Evolutionary conservation across 2,329 filamentous ascomycete species (phyloP), one percentile per base, ranked within the genome.

Genomic region (Geosmithia putterillii): DNA sequence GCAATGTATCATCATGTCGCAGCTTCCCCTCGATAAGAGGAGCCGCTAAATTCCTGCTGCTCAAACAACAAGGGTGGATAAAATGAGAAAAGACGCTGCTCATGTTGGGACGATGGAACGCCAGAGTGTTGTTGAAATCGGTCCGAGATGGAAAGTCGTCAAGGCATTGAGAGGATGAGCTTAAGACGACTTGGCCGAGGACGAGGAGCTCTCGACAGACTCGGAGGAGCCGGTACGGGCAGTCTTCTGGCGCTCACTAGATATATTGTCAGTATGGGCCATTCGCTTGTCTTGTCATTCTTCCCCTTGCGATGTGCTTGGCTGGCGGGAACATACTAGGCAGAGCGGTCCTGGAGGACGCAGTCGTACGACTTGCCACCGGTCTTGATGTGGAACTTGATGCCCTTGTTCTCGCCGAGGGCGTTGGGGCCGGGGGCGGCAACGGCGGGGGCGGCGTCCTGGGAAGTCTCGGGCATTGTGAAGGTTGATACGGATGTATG

Each of bases 371-470:
- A 56, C 40, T 56, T 48, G 51, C 60, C 57, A 46, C 66, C 66
- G 36, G 67, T 59, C 57, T 62, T 64, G 57, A 72, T 63, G 40
- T 65, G 54, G 58, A 72, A 72, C 55, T 61, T 61, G 59, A 72
- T 60, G 22, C 28, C 42, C 35, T 32, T 38, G 42, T 39, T 39
- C 10, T 39, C 35, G 22, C 42, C 42, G 21, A 43, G n/a, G 41
- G n/a, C 22, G 21, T 4, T 25, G 23, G 42, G 28, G 35, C n/a
- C 15, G 21, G 34, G 3, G 28, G 2, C 42, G 25, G 14, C 17
- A 23, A 15, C 15, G 41, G 32, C 21, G 28, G 23, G 10, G 19
- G 25, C 41, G 22, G 14, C 23, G 39, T 5, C 23, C 21, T 32
- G 39, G 21, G 25, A 5, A 21, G 22, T 10, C 14, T 36, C 40